Percentiles rank a stretch among this genome's conserved stretches.
Conservation (phyloP, 2,329 filamentous ascomycete genomes). For the Ambrosiella cleistominuta region DNA sequence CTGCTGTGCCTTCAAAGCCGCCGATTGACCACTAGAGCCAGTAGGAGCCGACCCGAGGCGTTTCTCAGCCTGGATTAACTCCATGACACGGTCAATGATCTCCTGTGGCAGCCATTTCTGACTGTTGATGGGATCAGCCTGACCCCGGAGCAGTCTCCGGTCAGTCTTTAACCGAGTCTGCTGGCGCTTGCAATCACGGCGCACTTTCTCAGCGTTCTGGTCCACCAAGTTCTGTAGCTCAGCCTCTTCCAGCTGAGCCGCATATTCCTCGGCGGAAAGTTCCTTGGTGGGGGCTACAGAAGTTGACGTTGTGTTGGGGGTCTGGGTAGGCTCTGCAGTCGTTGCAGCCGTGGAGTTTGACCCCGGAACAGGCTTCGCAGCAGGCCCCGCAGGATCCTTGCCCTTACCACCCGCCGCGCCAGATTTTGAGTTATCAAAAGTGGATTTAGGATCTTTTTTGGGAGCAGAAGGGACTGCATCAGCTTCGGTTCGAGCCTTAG, state of each 20-base stretch:
- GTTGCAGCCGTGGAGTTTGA: constrained; percentile 2
- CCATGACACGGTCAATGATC: constrained; percentile 58
- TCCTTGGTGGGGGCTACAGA: constrained; percentile 23
- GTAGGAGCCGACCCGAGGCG: constrained; percentile 29
- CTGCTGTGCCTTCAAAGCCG: constrained; percentile 31
- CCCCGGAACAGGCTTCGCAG: neutral
- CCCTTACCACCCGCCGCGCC: neutral
- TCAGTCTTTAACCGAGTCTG: constrained; percentile 68
- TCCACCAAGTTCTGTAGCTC: constrained; percentile 79
- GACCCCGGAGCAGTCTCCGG: constrained; percentile 59
- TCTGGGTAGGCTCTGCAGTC: neutral
- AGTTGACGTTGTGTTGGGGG: constrained; percentile 13
- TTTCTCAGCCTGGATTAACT: constrained; percentile 50
- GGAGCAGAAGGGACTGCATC: neutral
- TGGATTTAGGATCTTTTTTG: neutral
- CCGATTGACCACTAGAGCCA: constrained; percentile 24
- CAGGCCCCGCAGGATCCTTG: neutral
- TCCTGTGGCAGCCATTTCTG: constrained; percentile 68
- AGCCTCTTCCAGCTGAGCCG: constrained; percentile 74
- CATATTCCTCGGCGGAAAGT: constrained; percentile 73
- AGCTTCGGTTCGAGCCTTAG: constrained; percentile 52
- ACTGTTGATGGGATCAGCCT: constrained; percentile 55
- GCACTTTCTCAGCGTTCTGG: constrained; percentile 61
- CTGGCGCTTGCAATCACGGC: constrained; percentile 62
- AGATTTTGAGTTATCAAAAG: neutral